phyloP scores from a whole-genome alignment of 2,329 filamentous ascomycete species.

The Exophiala dermatitidis region DNA sequence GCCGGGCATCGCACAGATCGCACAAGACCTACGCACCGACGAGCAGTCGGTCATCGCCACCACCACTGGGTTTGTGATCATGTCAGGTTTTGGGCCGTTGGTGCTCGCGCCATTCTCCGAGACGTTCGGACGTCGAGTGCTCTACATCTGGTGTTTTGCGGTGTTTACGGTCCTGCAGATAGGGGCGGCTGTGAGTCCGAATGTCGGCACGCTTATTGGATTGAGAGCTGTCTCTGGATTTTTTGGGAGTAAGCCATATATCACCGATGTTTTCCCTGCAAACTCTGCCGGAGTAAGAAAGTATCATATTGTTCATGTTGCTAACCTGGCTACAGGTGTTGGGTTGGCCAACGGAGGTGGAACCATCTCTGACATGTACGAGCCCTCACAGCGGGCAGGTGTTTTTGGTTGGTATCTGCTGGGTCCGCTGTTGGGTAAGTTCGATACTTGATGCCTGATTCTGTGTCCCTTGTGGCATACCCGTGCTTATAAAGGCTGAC shows the following conservation, averaged over 20 bases:
- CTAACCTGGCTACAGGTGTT: slow-evolving; percentile 10
- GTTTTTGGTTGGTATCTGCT: slow-evolving; percentile 24
- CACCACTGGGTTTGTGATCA: slow-evolving; percentile 46
- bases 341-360: slow-evolving; percentile 25
- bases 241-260: slow-evolving; percentile 36
- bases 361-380: slow-evolving; percentile 24
- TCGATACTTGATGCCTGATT: background rate
- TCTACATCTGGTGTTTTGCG: slow-evolving; percentile 60
- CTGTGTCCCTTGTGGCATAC: too few species aligned
- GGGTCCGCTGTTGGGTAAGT: slow-evolving; percentile 17
- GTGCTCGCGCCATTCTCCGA: slow-evolving; percentile 70
- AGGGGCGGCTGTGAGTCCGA: slow-evolving; percentile 42
- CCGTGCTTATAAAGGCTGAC: too few species aligned
- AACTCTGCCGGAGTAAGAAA: too few species aligned
- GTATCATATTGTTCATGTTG: too few species aligned
- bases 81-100: slow-evolving; percentile 55
- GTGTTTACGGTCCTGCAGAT: slow-evolving; percentile 52
- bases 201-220: slow-evolving; percentile 40
- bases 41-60: slow-evolving; percentile 41
- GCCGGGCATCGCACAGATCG: slow-evolving; percentile 46
- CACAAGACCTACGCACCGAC: slow-evolving; percentile 39
- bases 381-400: slow-evolving; percentile 20
- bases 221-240: slow-evolving; percentile 43
- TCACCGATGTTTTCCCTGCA: slow-evolving; percentile 27
- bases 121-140: slow-evolving; percentile 59